Evolutionary conservation across 148 eudicot species (phyloP), one percentile per base, ranked within the genome.

Genomic region (Cornus florida): DNA sequence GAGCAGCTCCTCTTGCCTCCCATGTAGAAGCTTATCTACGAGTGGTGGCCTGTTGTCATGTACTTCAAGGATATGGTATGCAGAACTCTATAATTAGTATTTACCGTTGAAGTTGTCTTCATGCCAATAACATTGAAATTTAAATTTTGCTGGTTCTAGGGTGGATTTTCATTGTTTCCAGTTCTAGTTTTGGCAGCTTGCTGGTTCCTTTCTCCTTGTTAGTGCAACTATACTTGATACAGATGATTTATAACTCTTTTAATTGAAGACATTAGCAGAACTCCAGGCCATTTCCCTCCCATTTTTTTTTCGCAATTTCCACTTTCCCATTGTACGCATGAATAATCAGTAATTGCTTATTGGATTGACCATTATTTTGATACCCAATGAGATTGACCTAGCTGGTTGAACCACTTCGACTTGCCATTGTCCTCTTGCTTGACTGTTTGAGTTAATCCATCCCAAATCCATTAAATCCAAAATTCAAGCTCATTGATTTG

Each of bases 21-120:
- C 99, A 96, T 82, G 95, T 96, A 32, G 98, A 96, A 86, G 90
- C 91, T 46, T 96, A 81, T 86, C 80, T 96, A 64, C 91, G 93
- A 79, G 99, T 96, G 33, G 98, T 94, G 31, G 88, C 99, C 59
- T 96, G 99, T 79, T 81, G 86, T 83, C 90, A 94, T 88, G 97
- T 96, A 53, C 90, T 96, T 73, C 99, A 96, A 89, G 99, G 99
- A 88, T 96, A 96, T 69, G 99, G 99, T 96, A 89, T 76, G 81
- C 24, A 7, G 72, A 53, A 11, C 48, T 76, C 9, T 67, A 39
- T n/a, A 50, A 38, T 50, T 48, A 48, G 33, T 48, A 9, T 56
- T 23, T 43, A 24, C 24, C 59, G 17, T 41, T 43, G 41, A 24
- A 43, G 19, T 39, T 76, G 67, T 66, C 16, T 66, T 2, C 66